Base-by-base conservation (phyloP, 768 basidiomycete species). In the Boletellus ananas region DNA sequence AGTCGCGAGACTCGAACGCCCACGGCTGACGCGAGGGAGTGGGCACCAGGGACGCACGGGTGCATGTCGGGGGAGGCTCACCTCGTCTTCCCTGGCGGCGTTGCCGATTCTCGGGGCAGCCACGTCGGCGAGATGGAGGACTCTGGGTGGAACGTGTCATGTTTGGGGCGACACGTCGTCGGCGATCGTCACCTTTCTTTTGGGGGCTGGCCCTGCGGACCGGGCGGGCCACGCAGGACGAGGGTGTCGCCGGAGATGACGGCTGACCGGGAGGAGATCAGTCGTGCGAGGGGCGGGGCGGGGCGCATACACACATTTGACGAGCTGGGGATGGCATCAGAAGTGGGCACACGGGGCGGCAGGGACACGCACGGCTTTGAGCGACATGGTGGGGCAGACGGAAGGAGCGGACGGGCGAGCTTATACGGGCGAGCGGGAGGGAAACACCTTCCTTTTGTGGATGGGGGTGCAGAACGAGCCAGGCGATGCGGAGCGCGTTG, bases 1-100 rank as follows among this genome's bases (percentile, higher is more conserved):
- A 96, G 71, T 97, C 96, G 57, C 96, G 87, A 41, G 93, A 82
- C 65, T 94, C 90, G 67, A 87, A 96, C 2, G 95, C 89, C 83
- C 87, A 93, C 6, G 85, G 82, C 90, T 95, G 56, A 16, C 27
- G 14, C 1, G 29, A 1, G 12, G 41, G 38, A 12, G 25, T 61
- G 16, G 57, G 55, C 18, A 46, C 34, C 17, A 27, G 34, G 4
- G 47, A 12, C 20, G 12, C 2, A 12, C 7, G 4, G 40, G 43
- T 33, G 39, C 34, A 21, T 10, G 17, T 4, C 5, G 33, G n/a
- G 2, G 29, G 23, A 25, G 9, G 62, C 70, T 51, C 54, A 85
- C 93, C 78, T 97, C 96, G 65, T 98, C 96, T 53, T 93, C 88
- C 51, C 94, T 77, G 21, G 81, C 80, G 11, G 85, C 75, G 17